Evolutionary conservation across 768 basidiomycete species (phyloP), one percentile per base, ranked within the genome.

Genomic region (Thelephora ganbajun): DNA sequence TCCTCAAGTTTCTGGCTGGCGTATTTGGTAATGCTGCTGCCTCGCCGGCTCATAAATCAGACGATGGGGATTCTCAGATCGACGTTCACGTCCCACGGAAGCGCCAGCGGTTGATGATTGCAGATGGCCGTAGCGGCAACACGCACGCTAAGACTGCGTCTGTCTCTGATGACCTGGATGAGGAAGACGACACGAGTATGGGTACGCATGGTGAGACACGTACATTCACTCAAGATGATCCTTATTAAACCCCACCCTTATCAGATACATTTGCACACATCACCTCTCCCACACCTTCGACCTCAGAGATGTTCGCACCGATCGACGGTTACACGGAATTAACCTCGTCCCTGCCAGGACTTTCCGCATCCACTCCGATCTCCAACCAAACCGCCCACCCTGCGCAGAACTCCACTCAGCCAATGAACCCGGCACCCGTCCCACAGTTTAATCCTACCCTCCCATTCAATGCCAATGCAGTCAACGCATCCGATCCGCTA

Each of bases 1-100:
- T 99, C 51, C 74, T 99, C 53, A 85, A 90, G 51, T 98, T 99
- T 64, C 66, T 99, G 48, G 93, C 93, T 9, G 82, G 89, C 11
- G 83, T 97, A 2, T 98, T 98, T 65, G 83, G 84, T 11, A 73
- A 71, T 47, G 47, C 54, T 0, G 53, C 58, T 2, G 54, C 57
- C 6, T 55, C 59, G 0, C 67, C 68, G 1, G 68, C 63, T 42
- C 62, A 68, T 50, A 69, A 61, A 45, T 61, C 57, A 39, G 61
- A 57, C 41, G 63, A 60, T 44, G 62, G 63, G 37, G 62, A 57
- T 35, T 53, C 54, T 26, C 58, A 63, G 13, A 50, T 64, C 11
- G 56, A 67, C 5, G 65, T 70, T 22, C 73, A 77, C 2, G 65
- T 79, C 6, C 70, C 71, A 2, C 69, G 74, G 37, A 67, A 69